Evolutionary conservation across 2,329 filamentous ascomycete species (phyloP), one percentile per base, ranked within the genome.

Genomic region (Phialophora expanda): DNA sequence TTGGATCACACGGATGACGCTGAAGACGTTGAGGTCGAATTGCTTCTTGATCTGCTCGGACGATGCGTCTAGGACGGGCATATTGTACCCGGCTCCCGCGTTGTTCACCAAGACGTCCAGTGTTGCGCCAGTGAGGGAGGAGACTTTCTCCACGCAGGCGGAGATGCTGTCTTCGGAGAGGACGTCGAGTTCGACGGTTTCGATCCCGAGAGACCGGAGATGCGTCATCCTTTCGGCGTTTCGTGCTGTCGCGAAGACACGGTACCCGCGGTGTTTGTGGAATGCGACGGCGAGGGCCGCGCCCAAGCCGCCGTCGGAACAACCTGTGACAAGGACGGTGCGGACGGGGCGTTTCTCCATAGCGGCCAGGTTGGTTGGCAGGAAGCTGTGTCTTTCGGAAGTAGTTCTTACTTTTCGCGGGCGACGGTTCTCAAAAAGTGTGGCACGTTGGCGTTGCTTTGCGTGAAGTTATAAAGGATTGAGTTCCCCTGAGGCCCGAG

Each of bases 201-300:
- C 71, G 41, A 76, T 74, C 26, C 72, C 72, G 4, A 69, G 48
- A 11, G 44, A 17, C 56, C 50, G 71, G 3, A 71, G 58, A 41
- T 59, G 34, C 1, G 62, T 41, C 67, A 78, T 76, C 60, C 79
- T 80, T 14, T 72, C 59, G 0, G 70, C 65, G 54, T 78, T 73
- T 17, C 80, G 78, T 2, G 78, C 76, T 1, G 81, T 81, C 34
- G 84, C 85, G 62, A 88, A 82, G 61, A 89, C 86, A 26, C 83
- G 81, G 30, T 60, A 54, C 64, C 85, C 77, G 58, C 84, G 84
- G 76, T 76, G 68, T 28, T 72, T 75, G 63, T 85, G 80, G 72
- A 88, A 88, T 71, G 87, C 84, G 20, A 80, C 78, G 1, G 85
- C 85, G 14, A 89, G 79, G 17, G 82, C 82, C 71, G 88, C 82